Conservation (phyloP, 148 eudicot species). For the Arctostaphylos glauca region DNA sequence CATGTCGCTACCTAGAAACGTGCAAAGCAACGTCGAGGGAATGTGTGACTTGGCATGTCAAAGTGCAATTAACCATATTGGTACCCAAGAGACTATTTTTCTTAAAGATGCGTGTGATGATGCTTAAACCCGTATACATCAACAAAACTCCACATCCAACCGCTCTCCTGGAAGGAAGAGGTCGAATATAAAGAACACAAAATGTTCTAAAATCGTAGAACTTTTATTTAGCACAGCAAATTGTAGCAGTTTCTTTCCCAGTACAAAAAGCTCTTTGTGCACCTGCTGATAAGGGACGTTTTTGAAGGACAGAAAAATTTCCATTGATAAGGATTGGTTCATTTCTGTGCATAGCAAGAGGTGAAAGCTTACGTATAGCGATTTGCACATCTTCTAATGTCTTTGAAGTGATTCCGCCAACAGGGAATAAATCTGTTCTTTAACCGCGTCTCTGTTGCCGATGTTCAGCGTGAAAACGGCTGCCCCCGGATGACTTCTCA, state of each 20-base stretch:
- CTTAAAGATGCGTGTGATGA: too few relatives aligned
- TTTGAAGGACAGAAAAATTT: background rate
- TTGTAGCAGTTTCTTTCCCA: background rate
- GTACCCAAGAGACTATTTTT: too few relatives aligned
- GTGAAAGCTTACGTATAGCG: background rate
- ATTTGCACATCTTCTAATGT: conserved; percentile 20
- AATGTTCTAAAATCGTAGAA: background rate
- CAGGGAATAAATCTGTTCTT: conserved; percentile 56
- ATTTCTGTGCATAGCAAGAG: background rate
- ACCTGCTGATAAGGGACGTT: background rate
- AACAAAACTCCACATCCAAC: too few relatives aligned
- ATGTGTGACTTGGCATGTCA: too few relatives aligned
- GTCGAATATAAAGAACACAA: background rate
- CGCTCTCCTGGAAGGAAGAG: too few relatives aligned
- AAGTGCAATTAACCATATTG: too few relatives aligned
- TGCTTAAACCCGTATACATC: too few relatives aligned
- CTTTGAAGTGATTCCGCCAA: conserved; percentile 40
- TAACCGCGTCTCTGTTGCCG: conserved; percentile 55
- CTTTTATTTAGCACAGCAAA: background rate
- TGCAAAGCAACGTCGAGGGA: too few relatives aligned
- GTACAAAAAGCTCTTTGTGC: background rate
- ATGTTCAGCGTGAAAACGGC: conserved; percentile 51
- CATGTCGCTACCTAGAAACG: too few relatives aligned
- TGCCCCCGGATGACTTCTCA: conserved; percentile 86
- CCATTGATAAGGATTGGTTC: background rate